phyloP scores from a whole-genome alignment of 2,329 filamentous ascomycete genomes.

The Arthrobotrys iridis region DNA sequence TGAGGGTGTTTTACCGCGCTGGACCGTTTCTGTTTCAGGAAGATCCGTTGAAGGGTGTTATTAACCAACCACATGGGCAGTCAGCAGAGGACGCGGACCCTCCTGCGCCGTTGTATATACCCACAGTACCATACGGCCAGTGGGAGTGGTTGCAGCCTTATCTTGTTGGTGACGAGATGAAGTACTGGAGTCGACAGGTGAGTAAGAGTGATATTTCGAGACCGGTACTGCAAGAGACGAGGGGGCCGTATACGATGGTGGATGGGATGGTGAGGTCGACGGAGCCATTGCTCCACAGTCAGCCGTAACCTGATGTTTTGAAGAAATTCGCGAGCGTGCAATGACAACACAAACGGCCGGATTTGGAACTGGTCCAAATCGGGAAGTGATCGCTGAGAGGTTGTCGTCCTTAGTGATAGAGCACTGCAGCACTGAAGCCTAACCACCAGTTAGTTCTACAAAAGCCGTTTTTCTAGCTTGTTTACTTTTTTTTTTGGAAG shows the following conservation, averaged over 20 bases:
- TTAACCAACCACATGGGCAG: not conserved
- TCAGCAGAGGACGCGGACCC: not conserved
- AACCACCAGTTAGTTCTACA: no score
- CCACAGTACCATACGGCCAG: not conserved
- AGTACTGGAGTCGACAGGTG: not conserved
- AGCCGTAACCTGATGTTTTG: no score
- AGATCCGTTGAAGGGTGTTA: not conserved
- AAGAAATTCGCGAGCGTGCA: no score
- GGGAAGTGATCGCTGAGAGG: no score
- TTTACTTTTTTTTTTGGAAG: no score
- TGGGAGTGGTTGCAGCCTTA: slow-evolving; percentile 7
- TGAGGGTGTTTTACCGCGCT: not conserved
- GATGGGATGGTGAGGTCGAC: not conserved
- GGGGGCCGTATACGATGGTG: not conserved
- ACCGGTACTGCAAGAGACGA: not conserved
- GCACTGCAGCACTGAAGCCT: no score
- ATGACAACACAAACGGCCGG: no score
- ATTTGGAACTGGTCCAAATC: no score
- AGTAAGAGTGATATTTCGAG: slow-evolving; percentile 3
- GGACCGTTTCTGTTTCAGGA: not conserved
- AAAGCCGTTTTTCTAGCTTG: no score
- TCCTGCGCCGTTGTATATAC: not conserved
- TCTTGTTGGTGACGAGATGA: not conserved
- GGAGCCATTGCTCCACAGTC: not conserved
- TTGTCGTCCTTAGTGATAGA: no score